Evolutionary conservation across 805 yeast species (phyloP).

Genomic region (Starmerella lactis-condensi): DNA sequence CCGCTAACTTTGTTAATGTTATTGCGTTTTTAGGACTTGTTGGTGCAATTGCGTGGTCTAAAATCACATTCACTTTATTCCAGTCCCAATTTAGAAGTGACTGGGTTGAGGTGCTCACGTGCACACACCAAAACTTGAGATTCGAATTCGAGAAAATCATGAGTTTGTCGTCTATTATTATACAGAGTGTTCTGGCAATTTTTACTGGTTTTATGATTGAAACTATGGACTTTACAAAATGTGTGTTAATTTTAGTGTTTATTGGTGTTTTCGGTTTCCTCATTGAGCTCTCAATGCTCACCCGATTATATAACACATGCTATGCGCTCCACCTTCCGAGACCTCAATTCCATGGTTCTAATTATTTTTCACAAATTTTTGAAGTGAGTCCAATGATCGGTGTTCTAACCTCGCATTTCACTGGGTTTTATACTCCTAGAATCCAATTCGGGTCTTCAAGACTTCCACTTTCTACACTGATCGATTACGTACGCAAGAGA

Average conservation of each 20-base stretch:
- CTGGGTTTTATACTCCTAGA: background rate
- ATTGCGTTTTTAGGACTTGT: background rate
- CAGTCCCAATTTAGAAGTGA: constrained; percentile 13
- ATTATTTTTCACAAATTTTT: background rate
- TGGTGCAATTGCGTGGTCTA: constrained; percentile 2
- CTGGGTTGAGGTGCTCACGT: constrained; percentile 17
- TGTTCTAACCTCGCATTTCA: constrained; percentile 9
- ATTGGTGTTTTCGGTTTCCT: constrained; percentile 6
- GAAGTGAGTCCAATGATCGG: constrained; percentile 10
- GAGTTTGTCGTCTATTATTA: constrained; percentile 7
- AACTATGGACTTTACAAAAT: constrained; percentile 3
- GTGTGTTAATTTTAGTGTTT: constrained; percentile 6
- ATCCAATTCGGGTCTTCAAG: background rate
- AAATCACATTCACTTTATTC: constrained; percentile 7
- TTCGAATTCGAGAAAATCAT: constrained; percentile 7
- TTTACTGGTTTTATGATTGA: constrained; percentile 6
- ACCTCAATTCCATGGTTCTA: constrained; percentile 1
- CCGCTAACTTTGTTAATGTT: background rate
- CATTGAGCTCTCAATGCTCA: constrained; percentile 12
- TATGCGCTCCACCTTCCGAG: constrained; percentile 17
- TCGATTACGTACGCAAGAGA: constrained; percentile 11
- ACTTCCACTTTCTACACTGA: constrained; percentile 11
- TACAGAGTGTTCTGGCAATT: constrained; percentile 9
- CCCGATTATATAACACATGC: constrained; percentile 15
- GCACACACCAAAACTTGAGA: constrained; percentile 13